A percentile compares a stretch with the other conserved stretches of the same genome.
phyloP scores from a whole-genome alignment of 345 rosid genomes.

The Pelargonium nanum region DNA sequence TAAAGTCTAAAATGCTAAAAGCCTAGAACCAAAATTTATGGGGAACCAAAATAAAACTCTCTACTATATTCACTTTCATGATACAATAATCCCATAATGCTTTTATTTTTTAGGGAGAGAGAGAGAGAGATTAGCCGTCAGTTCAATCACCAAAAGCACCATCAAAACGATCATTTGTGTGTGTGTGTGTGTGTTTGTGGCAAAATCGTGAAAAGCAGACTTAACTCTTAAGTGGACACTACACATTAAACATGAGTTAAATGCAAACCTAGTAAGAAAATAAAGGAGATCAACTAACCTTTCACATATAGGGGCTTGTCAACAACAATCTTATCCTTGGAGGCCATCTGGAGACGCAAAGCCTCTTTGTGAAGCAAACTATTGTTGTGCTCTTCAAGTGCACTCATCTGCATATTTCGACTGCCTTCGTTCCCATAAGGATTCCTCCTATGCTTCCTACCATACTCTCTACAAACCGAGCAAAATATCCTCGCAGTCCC shows the following conservation, averaged over 20 bases:
- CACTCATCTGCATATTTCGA: conserved; percentile 99
- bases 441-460: conserved; percentile 91
- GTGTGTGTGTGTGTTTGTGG: too few relatives aligned
- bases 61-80: too few relatives aligned
- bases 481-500: conserved; percentile 97
- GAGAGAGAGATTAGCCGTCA: too few relatives aligned
- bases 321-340: conserved; percentile 80
- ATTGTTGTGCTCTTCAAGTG: conserved; percentile 92
- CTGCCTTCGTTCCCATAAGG: conserved; percentile 99
- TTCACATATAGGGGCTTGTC: conserved; percentile 88
- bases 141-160: too few relatives aligned
- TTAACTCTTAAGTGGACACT: too few relatives aligned
- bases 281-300: conserved; percentile 38
- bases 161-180: too few relatives aligned
- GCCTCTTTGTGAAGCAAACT: conserved; percentile 99
- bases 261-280: neutral
- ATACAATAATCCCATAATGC: too few relatives aligned
- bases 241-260: neutral
- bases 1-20: too few relatives aligned
- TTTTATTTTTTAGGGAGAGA: too few relatives aligned
- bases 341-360: conserved; percentile 92
- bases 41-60: too few relatives aligned
- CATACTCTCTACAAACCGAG: conserved; percentile 93
- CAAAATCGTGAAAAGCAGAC: too few relatives aligned
- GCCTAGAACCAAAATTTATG: too few relatives aligned